Conservation (phyloP, 164 flowering plant species). For the Nymphaea colorata region DNA sequence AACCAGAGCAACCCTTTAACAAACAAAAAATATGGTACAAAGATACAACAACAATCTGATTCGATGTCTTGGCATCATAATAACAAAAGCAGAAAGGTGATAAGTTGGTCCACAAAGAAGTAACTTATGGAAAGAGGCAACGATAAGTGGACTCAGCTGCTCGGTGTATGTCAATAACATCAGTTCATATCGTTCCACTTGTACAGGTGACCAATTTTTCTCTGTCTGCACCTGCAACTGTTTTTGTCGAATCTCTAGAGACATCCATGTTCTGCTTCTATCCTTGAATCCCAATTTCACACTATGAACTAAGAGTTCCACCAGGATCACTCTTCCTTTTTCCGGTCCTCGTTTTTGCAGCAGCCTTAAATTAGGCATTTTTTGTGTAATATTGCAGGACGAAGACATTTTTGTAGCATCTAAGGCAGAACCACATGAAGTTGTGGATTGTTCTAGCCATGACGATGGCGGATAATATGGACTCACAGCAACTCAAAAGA, state of each 20-base stretch:
- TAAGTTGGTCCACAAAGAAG: too few species aligned
- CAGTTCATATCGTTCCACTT: constrained; percentile 83
- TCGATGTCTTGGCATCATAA: too few species aligned
- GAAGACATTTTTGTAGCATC: constrained; percentile 91
- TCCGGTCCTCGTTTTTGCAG: constrained; percentile 93
- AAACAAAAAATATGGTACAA: too few species aligned
- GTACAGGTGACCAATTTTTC: constrained; percentile 86
- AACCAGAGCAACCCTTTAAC: too few species aligned
- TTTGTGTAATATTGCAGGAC: constrained; percentile 78
- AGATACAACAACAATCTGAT: too few species aligned
- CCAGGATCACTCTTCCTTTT: constrained; percentile 46
- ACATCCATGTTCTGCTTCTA: constrained; percentile 16
- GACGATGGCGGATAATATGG: constrained; percentile 20
- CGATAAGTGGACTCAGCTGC: constrained; percentile 29
- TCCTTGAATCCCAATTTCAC: constrained; percentile 18
- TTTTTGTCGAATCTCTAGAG: constrained; percentile 21
- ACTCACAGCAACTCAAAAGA: constrained; percentile 31
- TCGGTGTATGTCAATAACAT: constrained; percentile 67
- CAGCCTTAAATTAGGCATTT: constrained; percentile 78
- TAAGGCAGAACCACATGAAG: constrained; percentile 76
- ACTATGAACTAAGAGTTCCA: constrained; percentile 21
- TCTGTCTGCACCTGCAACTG: constrained; percentile 81
- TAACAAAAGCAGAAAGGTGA: too few species aligned
- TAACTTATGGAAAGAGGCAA: too few species aligned
- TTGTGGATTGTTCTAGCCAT: too few species aligned